These are phyloP conservation scores for Lentinula novae-zelandiae DNA, from an alignment of 1,284 basidiomycete genomes.

Conservation along the genomic window DNA sequence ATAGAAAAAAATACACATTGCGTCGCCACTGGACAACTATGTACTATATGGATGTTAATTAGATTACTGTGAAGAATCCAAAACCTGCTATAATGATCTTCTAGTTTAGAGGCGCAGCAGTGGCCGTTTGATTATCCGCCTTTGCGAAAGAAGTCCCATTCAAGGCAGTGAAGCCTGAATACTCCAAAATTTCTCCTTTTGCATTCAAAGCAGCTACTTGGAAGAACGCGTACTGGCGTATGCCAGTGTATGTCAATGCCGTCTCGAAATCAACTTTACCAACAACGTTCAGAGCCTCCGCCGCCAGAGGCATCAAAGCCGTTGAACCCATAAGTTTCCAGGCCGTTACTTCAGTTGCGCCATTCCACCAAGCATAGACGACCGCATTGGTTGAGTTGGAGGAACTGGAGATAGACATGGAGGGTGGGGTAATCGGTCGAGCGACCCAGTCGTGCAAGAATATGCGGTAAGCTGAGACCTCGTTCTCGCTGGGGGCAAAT, in stretches of 20 bases:
- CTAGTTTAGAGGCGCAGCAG: not conserved
- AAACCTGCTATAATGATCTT: too few relatives aligned
- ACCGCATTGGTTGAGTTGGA: not conserved
- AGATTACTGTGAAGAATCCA: too few relatives aligned
- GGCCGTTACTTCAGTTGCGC: constrained; percentile 6
- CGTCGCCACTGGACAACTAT: too few relatives aligned
- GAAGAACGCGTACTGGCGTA: not conserved
- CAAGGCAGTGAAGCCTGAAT: not conserved
- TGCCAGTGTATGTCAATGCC: constrained; percentile 4
- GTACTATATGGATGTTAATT: too few relatives aligned
- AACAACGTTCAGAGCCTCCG: not conserved
- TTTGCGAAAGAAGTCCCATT: not conserved
- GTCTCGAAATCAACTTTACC: constrained; percentile 10
- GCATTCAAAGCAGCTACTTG: not conserved
- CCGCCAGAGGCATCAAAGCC: not conserved
- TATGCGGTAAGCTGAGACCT: not conserved
- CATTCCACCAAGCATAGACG: constrained; percentile 13
- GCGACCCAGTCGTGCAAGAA: constrained; percentile 11
- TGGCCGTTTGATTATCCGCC: not conserved
- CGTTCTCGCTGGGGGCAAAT: constrained; percentile 3
- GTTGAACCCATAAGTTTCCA: constrained; percentile 11
- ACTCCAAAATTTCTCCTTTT: not conserved
- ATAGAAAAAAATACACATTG: not conserved
- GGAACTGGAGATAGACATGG: not conserved
- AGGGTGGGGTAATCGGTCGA: constrained; percentile 4